Evolutionary conservation across 352 stramenopile genomes (phyloP), one percentile per base, ranked within the genome.

Genomic region (Phytophthora nicotianae): DNA sequence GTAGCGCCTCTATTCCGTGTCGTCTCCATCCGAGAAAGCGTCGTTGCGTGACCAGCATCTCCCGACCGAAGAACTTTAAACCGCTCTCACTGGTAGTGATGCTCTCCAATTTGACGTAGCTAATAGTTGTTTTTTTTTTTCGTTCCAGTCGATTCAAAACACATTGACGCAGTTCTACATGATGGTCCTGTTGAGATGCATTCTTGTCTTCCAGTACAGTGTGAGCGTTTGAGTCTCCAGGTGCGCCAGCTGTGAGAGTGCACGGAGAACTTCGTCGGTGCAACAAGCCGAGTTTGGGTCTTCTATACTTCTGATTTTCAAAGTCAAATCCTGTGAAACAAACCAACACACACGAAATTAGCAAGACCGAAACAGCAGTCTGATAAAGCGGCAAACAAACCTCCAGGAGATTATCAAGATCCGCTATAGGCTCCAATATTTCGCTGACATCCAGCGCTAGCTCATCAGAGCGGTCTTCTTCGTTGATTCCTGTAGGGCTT

Each of bases 1-100:
- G 9, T 46, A 91, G 83, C 80, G 83, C 1, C 52, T 90, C 17
- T 91, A 90, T 58, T 90, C 83, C 19, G 68, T 91, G 8, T 89
- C 79, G 16, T 89, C 81, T 3, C 73, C 80, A 17, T 86, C 75
- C 5, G 83, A 91, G 63, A 91, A 91, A 65, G 77, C 70, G 11
- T 81, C 77, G 3, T 70, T 91, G 41, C 75, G 80, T 10, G 80
- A 89, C 11, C 70, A 88, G 47, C 62, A 74, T 59, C 62, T 91
- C 5, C 81, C 83, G 11, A 87, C 81, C 9, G 80, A 91, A 59
- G 75, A 88, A 43, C 66, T 90, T 11, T 88, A 67, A 24, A 29
- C 17, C 27, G 32, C 7, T 32, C 27, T 38, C 13, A n/a, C 10
- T 17, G 32, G 13, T 17, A 38, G 32, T n/a, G 4, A 13, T n/a